These are phyloP conservation scores for Phoenix dactylifera DNA, from an alignment of 176 grass and related monocot genomes.

Conservation along the genomic window DNA sequence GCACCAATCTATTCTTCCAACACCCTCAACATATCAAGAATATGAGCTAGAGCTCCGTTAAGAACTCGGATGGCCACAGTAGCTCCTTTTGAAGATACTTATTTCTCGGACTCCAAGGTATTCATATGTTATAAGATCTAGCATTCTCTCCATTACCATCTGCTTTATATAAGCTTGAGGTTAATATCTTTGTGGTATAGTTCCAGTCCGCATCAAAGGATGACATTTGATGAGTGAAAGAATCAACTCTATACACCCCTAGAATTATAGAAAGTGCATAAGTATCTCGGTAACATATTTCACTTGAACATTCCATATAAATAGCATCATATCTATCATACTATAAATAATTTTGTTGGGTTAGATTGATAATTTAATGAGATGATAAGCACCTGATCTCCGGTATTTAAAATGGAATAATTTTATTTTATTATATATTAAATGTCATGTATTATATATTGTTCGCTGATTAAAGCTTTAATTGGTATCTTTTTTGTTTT, in stretches of 20 bases:
- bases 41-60: conserved; percentile 69
- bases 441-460: too few species aligned
- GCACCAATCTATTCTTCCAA: conserved; percentile 70
- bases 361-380: too few species aligned
- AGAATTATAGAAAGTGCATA: conserved; percentile 58
- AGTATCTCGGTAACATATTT: conserved; percentile 75
- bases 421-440: too few species aligned
- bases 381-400: conserved; percentile 58
- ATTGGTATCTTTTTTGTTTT: too few species aligned
- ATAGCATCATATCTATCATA: too few species aligned
- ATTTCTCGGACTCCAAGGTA: conserved; percentile 76
- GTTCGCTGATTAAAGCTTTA: too few species aligned
- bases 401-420: conserved; percentile 23
- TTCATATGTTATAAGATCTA: conserved; percentile 76
- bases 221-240: conserved; percentile 56
- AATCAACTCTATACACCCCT: conserved; percentile 75
- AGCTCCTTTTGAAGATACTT: conserved; percentile 70
- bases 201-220: conserved; percentile 61
- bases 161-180: conserved; percentile 19
- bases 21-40: conserved; percentile 60
- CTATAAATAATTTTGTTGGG: too few species aligned
- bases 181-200: conserved; percentile 70
- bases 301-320: conserved; percentile 25
- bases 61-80: conserved; percentile 78
- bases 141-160: conserved; percentile 55